These are phyloP conservation scores for Medicago truncatula DNA, from an alignment of 306 rosid species.

Conservation along the genomic window MtrunA17r5.0-ANR NC_053048.1:17883001-17883500, in stretches of 20 bases:
- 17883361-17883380: conserved; percentile 92
- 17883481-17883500: conserved; percentile 30
- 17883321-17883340: conserved; percentile 61
- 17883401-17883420: conserved; percentile 97
- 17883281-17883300: conserved; percentile 15
- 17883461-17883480: conserved; percentile 27
- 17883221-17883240: conserved; percentile 94
- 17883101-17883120: conserved; percentile 9
- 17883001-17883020: conserved; percentile 91
- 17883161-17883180: conserved; percentile 83
- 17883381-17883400: conserved; percentile 88
- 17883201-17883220: conserved; percentile 88
- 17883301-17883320: background rate
- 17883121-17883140: conserved; percentile 1
- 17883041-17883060: conserved; percentile 34
- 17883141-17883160: background rate
- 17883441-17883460: conserved; percentile 42
- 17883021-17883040: conserved; percentile 84
- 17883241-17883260: conserved; percentile 73
- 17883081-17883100: conserved; percentile 6
- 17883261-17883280: conserved; percentile 38
- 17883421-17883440: conserved; percentile 83
- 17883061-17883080: conserved; percentile 34
- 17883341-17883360: conserved; percentile 88
- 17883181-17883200: conserved; percentile 68